Evolutionary conservation across 2,329 filamentous ascomycete genomes (phyloP).

Genomic region (Pseudocercospora crystallina): DNA sequence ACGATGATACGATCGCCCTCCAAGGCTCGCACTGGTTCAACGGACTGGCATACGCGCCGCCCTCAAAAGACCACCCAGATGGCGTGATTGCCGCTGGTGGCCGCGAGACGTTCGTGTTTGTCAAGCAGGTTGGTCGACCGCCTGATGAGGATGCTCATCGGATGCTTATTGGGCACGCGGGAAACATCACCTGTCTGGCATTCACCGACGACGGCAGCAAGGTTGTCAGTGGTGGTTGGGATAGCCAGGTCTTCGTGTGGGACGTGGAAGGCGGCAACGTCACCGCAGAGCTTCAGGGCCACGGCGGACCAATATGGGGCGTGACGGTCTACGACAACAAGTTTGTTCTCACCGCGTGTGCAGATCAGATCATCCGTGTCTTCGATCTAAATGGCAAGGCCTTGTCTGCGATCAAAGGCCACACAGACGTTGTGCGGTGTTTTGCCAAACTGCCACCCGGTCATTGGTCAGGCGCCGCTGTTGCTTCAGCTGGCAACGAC

Average conservation of each 20-base stretch:
- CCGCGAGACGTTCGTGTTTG: conserved; percentile 89
- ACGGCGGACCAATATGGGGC: conserved; percentile 85
- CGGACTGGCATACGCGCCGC: conserved; percentile 72
- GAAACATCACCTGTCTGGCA: conserved; percentile 86
- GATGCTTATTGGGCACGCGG: conserved; percentile 78
- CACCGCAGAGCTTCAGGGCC: conserved; percentile 69
- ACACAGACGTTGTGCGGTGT: conserved; percentile 83
- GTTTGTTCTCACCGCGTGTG: conserved; percentile 77
- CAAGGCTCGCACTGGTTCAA: conserved; percentile 88
- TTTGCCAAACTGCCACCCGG: conserved; percentile 74
- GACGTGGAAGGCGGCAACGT: conserved; percentile 80
- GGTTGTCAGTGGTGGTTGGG: conserved; percentile 92
- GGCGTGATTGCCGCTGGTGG: conserved; percentile 86
- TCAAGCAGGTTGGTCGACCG: conserved; percentile 67
- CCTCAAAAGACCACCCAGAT: conserved; percentile 67
- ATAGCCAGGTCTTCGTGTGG: conserved; percentile 85
- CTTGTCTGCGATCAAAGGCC: conserved; percentile 64
- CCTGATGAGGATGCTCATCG: conserved; percentile 78
- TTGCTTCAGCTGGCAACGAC: conserved; percentile 93
- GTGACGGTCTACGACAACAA: conserved; percentile 78
- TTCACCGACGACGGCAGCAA: conserved; percentile 69
- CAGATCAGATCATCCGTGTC: conserved; percentile 84
- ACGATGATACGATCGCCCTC: conserved; percentile 74
- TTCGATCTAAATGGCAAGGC: conserved; percentile 69
- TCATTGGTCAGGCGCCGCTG: conserved; percentile 81